Base-by-base conservation (phyloP, 495 filamentous ascomycete species). In the Penicillium daleae region DNA sequence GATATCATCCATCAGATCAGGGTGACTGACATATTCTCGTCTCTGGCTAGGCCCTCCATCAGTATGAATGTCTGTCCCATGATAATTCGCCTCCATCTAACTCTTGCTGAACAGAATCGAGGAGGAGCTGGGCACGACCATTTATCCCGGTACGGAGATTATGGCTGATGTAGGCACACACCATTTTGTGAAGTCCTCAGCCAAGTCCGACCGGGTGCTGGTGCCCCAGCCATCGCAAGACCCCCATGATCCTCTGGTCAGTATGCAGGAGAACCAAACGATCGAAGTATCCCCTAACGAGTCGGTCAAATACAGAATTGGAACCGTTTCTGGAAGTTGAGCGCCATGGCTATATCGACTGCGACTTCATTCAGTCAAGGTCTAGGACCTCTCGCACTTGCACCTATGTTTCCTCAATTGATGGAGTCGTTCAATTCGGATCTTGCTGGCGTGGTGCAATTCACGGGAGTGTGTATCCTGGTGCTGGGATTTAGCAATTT, bases 401-500 rank as follows among this genome's bases (percentile, higher is more conserved):
- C 85, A 27, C 87, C 87, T 8, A 81, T 86, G 80, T 84, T 87
- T 64, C 77, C 76, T 13, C 69, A 82, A 49, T 77, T 85, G 67
- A 84, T 86, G 71, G 65, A 82, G 72, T 78, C 81, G 37, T 88
- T 88, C 71, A 54, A 85, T 40, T 78, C 78, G 21, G 78, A 76
- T 21, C 66, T 87, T 10, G 68, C 82, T 1, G 75, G 79, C 40
- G 83, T 79, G 1, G 67, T 80, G 12, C 76, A 78, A 39, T 78
- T 80, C 50, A 86, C 85, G 24, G 86, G 87, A 22, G 78, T 86
- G 10, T 83, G 81, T 54, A 88, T 88, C 56, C 69, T 88, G 32
- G 85, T 87, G 0, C 76, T 89, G 3, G 87, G 86, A 0, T 88
- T 87, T 61, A 85, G 83, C 59, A 88, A 88, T 60, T 88, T 87